Evolutionary conservation across 148 eudicot species (phyloP), one percentile per base, ranked within the genome.

Genomic region (Camellia sinensis): DNA sequence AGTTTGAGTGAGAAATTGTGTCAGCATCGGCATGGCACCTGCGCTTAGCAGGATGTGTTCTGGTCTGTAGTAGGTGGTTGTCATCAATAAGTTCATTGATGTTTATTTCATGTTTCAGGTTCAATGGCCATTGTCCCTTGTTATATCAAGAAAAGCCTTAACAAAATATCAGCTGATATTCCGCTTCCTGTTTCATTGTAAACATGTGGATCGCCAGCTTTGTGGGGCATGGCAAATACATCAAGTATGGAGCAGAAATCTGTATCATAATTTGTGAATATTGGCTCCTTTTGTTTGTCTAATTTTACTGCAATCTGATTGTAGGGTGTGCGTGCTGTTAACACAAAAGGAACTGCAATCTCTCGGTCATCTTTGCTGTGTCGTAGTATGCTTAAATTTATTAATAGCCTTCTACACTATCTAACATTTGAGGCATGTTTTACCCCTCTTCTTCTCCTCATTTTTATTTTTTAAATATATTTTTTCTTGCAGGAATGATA

Each of bases 161-260:
- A 93, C 97, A 74, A 93, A 96, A 85, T 96, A 96, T 79, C 99
- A 96, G 91, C 84, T 96, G 81, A 93, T 96, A 75, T 96, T 96
- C 80, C 91, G 97, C 76, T 91, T 91, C 82, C 85, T 96, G 80
- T 96, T 96, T 87, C 98, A 93, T 85, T 96, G 99, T 84, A 96
- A 96, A 83, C 93, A 93, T 75, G 99, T 96, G 76, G 89, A 89
- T 67, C 88, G 99, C 79, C 99, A 96, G 89, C 98, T 96, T 74
- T 90, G 98, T 90, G 97, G 85, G 40, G 99, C 99, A 70, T 96
- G 99, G 99, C 99, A 96, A 88, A 85, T 91, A 72, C 98, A 96
- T 86, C 99, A 93, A 86, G 99, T 96, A 91, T 75, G 90, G 41
- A 60, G 37, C 73, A 81, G 29, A 73, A 73, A 61, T 80, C 63